phyloP scores from a whole-genome alignment of 176 grass and related monocot species.

The Microstegium vimineum region DNA sequence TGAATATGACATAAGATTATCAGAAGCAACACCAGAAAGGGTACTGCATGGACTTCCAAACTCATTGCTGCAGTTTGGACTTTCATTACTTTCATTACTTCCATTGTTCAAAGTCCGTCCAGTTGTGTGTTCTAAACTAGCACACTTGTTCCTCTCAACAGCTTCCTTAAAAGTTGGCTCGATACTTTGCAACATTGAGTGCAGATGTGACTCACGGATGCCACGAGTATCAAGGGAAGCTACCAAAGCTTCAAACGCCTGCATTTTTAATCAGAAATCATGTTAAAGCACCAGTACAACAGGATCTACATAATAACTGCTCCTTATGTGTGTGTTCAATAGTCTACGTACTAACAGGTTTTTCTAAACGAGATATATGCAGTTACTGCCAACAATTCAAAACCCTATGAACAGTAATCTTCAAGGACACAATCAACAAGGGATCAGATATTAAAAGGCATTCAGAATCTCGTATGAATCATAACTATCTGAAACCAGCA shows the following conservation, averaged over 20 bases:
- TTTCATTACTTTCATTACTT: slow-evolving; percentile 53
- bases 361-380: background rate
- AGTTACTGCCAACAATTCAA: background rate
- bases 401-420: background rate
- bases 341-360: background rate
- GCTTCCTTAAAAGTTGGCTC: slow-evolving; percentile 89
- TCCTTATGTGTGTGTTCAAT: background rate
- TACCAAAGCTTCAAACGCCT: slow-evolving; percentile 82
- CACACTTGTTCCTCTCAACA: slow-evolving; percentile 44
- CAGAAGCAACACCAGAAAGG: slow-evolving; percentile 51
- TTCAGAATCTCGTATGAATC: background rate
- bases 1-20: slow-evolving; percentile 43
- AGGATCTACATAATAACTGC: background rate
- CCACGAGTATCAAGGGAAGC: slow-evolving; percentile 81
- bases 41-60: slow-evolving; percentile 80
- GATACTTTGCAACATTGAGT: slow-evolving; percentile 82
- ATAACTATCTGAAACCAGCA: background rate
- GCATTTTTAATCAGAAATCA: slow-evolving; percentile 24
- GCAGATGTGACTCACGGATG: slow-evolving; percentile 75
- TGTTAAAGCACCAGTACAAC: slow-evolving; percentile 6
- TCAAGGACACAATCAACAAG: background rate
- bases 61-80: slow-evolving; percentile 46
- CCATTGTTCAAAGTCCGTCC: slow-evolving; percentile 39
- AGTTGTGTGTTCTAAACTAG: slow-evolving; percentile 6
- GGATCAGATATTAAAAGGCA: background rate